These are phyloP conservation scores for Setomelanomma holmii DNA, from an alignment of 2,329 filamentous ascomycete species.

Conservation along the genomic window DNA sequence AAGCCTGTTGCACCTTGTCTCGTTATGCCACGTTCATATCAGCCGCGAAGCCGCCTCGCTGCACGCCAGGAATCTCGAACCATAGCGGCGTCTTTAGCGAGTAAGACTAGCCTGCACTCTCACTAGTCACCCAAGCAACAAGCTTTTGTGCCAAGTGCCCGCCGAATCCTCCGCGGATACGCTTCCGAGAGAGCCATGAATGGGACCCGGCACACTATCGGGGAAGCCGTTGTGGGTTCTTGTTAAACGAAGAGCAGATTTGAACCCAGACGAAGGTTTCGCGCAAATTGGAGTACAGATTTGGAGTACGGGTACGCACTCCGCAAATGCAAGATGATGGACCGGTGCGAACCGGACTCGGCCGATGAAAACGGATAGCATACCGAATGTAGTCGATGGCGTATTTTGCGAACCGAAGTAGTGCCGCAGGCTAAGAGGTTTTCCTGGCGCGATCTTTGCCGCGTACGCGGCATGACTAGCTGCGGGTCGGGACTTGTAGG, in stretches of 20 bases:
- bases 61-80: conserved; percentile 22
- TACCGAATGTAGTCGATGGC: not conserved
- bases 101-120: conserved; percentile 15
- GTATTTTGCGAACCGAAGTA: not conserved
- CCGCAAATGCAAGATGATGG: no score
- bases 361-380: not conserved
- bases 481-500: not conserved
- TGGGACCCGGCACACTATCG: conserved; percentile 5
- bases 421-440: not conserved
- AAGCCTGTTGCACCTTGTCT: conserved; percentile 4
- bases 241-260: not conserved
- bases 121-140: conserved; percentile 4
- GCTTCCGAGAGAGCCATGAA: conserved; percentile 11
- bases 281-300: not conserved
- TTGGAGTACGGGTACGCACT: not conserved
- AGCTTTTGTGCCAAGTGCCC: conserved; percentile 20
- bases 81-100: conserved; percentile 2
- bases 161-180: conserved; percentile 6
- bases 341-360: no score
- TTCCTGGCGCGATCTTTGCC: not conserved
- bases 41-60: conserved; percentile 8
- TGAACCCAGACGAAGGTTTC: not conserved
- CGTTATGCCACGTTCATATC: conserved; percentile 11
- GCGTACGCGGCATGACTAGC: not conserved
- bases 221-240: conserved; percentile 2